Base-by-base conservation (phyloP, 768 basidiomycete species). In the Lyophyllum atratum region DNA sequence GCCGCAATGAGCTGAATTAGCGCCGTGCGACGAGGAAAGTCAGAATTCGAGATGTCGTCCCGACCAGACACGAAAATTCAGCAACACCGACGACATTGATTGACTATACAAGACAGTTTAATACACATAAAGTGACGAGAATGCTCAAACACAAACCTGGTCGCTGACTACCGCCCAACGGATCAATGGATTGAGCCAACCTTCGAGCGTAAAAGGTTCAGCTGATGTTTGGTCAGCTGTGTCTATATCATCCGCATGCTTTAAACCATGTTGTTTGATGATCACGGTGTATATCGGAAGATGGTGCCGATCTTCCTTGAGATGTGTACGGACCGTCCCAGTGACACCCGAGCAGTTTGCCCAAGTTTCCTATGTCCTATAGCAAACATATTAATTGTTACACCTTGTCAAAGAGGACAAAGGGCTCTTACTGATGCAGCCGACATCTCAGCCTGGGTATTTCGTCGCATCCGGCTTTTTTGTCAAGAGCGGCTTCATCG, bases 21-120 rank as follows among this genome's bases (percentile, higher is more conserved):
- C 22, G 64, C 61, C 7, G 71, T 72, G 10, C 72, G 67, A 59
- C 75, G 74, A 0, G 75, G 76, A 3, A 78, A 61, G 34, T 76
- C 72, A 0, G 50, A 26, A 14, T 76, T 67, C 0, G 31, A 14
- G 1, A 71, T 37, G 19, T 67, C 47, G 2, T 67, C 51, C 0
- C 48, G 39, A 21, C 72, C 31, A 40, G 68, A 74, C 0, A 72
- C 52, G 0, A 65, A 37, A 79, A 66, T 53, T 72, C 71, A 1
- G 55, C 59, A 29, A 57, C 60, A n/a, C 77, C 75, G 10, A 78
- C 64, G 42, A 79, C 64, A 67, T 74, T 69, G 0, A 77, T 51
- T 6, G 76, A 70, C 76, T 78, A 42, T 12, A 2, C 19, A 40
- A 28, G 43, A 7, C 15, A 40, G 28, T 5, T 40, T 43, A 37